phyloP scores from a whole-genome alignment of 2,329 filamentous ascomycete genomes.

The Cordyceps cicadae region DNA sequence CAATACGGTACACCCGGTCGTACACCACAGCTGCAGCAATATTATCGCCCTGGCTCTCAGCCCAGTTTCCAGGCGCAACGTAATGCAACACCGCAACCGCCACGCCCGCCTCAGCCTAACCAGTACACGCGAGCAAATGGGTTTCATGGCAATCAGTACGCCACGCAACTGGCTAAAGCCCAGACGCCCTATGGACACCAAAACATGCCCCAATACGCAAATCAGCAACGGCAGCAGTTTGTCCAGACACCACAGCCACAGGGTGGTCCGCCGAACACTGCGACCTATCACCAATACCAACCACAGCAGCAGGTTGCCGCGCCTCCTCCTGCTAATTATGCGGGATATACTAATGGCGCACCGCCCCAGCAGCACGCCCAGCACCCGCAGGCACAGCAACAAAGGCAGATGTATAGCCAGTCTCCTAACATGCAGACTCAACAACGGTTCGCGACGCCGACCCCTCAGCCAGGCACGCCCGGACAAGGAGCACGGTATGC shows the following conservation, averaged over 20 bases:
- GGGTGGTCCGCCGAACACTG: conserved; percentile 32
- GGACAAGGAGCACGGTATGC: conserved; percentile 4
- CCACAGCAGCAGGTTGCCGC: conserved; percentile 29
- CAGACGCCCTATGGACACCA: conserved; percentile 45
- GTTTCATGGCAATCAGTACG: conserved; percentile 35
- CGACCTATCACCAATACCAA: conserved; percentile 25
- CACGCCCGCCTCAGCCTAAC: conserved; percentile 34
- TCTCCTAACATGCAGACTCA: conserved; percentile 29
- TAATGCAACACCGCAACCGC: conserved; percentile 22
- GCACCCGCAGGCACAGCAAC: conserved; percentile 21
- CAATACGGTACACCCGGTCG: conserved; percentile 42
- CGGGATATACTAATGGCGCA: conserved; percentile 34
- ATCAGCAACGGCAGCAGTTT: conserved; percentile 38
- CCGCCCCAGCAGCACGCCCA: conserved; percentile 15
- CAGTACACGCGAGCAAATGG: conserved; percentile 43
- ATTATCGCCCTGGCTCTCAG: conserved; percentile 20
- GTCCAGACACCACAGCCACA: conserved; percentile 30
- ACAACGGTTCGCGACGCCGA: conserved; percentile 26
- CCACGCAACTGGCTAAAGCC: conserved; percentile 43
- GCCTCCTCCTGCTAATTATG: conserved; percentile 27
- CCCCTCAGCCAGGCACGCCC: conserved; percentile 14
- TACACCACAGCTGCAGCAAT: conserved; percentile 35
- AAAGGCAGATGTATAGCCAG: conserved; percentile 30
- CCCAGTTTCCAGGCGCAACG: conserved; percentile 26
- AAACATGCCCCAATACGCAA: conserved; percentile 39